phyloP scores from a whole-genome alignment of 306 rosid species.

The Begonia peltatifolia region DNA sequence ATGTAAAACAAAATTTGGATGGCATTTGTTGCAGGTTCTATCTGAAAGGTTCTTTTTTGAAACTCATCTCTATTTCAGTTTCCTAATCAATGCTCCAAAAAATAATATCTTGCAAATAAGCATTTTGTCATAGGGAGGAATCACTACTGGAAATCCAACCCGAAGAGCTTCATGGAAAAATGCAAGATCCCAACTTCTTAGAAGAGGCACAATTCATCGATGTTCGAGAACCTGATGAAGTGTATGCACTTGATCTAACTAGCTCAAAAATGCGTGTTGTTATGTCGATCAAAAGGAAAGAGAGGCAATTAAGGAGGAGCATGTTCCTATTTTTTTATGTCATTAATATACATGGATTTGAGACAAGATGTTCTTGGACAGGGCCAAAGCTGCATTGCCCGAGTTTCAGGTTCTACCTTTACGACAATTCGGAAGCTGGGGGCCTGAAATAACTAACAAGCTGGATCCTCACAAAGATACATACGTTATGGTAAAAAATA shows the following conservation, averaged over 20 bases:
- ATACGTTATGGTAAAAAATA: slow-evolving; percentile 55
- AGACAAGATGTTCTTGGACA: slow-evolving; percentile 14
- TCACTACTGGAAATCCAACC: slow-evolving; percentile 63
- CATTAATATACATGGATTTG: neutral
- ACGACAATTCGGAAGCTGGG: slow-evolving; percentile 84
- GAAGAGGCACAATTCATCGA: slow-evolving; percentile 77
- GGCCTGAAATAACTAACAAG: slow-evolving; percentile 57
- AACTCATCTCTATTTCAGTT: slow-evolving; percentile 2
- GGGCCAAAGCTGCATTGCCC: slow-evolving; percentile 73
- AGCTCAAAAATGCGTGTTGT: neutral
- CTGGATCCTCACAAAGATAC: slow-evolving; percentile 68
- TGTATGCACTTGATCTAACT: slow-evolving; percentile 29
- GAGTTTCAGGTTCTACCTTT: slow-evolving; percentile 83
- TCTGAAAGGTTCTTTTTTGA: slow-evolving; percentile 49
- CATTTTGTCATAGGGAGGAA: slow-evolving; percentile 45
- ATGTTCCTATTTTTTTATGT: neutral
- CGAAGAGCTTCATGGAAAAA: slow-evolving; percentile 42
- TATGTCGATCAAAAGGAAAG: no score
- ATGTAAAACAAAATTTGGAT: slow-evolving; percentile 89
- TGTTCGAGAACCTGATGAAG: slow-evolving; percentile 92
- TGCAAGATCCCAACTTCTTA: slow-evolving; percentile 60
- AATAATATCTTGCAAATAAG: slow-evolving; percentile 4
- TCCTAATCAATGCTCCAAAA: slow-evolving; percentile 6
- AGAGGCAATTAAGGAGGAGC: no score
- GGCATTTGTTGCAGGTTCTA: slow-evolving; percentile 87